A percentile compares a stretch with the other conserved stretches of the same genome.
Evolutionary conservation across 2,329 filamentous ascomycete genomes (phyloP).

Genomic region (Neonectria punicea): DNA sequence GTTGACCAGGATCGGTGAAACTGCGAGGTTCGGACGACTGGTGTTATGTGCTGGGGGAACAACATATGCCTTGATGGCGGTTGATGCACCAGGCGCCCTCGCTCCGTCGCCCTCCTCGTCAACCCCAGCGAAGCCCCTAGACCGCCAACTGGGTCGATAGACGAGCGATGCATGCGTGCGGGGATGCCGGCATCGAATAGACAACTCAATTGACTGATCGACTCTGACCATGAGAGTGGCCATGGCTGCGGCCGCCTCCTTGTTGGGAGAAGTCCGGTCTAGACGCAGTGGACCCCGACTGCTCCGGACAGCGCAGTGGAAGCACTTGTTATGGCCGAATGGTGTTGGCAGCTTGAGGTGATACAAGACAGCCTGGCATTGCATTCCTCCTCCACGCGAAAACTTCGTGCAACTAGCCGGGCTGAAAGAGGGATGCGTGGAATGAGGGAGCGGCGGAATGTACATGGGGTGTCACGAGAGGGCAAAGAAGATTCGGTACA

Average conservation of each 20-base stretch:
- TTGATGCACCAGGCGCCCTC: conserved; percentile 16
- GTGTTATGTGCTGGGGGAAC: conserved; percentile 6
- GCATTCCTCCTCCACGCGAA: conserved; percentile 6
- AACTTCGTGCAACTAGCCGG: background rate
- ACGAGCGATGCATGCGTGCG: conserved; percentile 23
- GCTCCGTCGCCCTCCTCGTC: background rate
- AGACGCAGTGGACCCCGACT: background rate
- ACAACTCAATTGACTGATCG: conserved; percentile 9
- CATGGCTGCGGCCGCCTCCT: background rate
- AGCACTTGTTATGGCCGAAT: background rate
- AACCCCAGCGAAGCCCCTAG: background rate
- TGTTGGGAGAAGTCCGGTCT: background rate
- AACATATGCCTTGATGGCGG: conserved; percentile 13
- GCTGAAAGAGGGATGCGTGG: background rate
- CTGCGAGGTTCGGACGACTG: conserved; percentile 22
- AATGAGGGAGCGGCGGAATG: conserved; percentile 10
- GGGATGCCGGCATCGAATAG: conserved; percentile 19
- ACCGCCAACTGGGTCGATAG: conserved; percentile 6
- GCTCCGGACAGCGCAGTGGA: background rate
- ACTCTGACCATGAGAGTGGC: background rate
- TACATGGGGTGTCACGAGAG: background rate
- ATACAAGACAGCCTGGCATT: background rate
- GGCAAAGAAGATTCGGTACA: background rate
- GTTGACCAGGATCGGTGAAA: conserved; percentile 3
- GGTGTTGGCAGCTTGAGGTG: background rate